Conservation (phyloP, 352 stramenopile genomes). For the Phytophthora litchii region DNA sequence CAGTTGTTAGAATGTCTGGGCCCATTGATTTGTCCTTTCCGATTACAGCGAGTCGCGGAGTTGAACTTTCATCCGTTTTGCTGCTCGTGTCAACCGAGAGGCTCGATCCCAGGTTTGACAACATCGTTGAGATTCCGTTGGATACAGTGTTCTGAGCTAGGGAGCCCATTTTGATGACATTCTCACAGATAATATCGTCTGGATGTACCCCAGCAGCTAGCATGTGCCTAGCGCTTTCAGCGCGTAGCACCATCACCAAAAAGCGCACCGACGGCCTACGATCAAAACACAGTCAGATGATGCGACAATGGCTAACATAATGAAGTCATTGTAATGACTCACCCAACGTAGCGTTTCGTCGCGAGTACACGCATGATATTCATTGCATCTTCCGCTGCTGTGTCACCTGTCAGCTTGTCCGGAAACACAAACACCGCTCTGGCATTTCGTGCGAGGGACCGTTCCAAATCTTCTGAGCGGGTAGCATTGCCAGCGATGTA, state of each 20-base stretch:
- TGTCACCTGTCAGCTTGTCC: conserved; percentile 78
- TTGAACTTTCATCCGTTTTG: conserved; percentile 13
- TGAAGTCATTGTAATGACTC: conserved; percentile 4
- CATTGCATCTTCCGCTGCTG: conserved; percentile 74
- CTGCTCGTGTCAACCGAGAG: conserved; percentile 62
- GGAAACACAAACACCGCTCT: conserved; percentile 86
- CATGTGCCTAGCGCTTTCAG: conserved; percentile 81
- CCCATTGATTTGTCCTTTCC: conserved; percentile 40
- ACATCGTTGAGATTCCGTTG: conserved; percentile 82
- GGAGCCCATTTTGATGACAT: conserved; percentile 89
- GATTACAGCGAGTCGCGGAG: conserved; percentile 18
- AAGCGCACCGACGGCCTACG: conserved; percentile 63
- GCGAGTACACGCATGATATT: conserved; percentile 88
- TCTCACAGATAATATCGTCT: conserved; percentile 88
- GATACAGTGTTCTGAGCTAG: conserved; percentile 80
- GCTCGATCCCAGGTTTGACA: conserved; percentile 84
- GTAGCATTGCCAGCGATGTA: conserved; percentile 83
- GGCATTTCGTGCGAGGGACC: conserved; percentile 55
- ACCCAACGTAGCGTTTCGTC: conserved; percentile 77
- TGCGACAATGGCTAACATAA: not conserved
- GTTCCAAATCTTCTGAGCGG: conserved; percentile 74
- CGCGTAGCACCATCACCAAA: conserved; percentile 78
- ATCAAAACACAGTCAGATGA: conserved; percentile 18
- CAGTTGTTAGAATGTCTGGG: conserved; percentile 24
- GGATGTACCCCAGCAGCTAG: conserved; percentile 72